phyloP scores from a whole-genome alignment of 805 yeast species.

The Wickerhamiella cacticola region DNA sequence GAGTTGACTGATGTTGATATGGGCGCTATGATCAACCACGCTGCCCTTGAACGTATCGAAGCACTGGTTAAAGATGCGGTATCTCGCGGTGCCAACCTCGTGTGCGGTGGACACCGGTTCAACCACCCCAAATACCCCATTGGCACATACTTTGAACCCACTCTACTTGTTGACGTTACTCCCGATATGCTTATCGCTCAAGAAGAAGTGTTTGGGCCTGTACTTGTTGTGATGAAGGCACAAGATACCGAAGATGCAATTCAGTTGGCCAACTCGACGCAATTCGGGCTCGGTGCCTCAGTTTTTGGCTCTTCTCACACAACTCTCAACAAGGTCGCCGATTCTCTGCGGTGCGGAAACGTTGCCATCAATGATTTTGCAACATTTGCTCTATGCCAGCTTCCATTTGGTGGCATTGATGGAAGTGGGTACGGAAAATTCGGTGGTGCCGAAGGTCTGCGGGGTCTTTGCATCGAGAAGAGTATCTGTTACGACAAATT shows the following conservation, averaged over 20 bases:
- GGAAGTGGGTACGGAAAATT: constrained; percentile 96
- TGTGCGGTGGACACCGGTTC: constrained; percentile 71
- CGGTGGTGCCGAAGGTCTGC: constrained; percentile 94
- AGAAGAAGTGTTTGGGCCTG: constrained; percentile 91
- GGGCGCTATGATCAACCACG: constrained; percentile 88
- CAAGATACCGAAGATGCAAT: constrained; percentile 53
- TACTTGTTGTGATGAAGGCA: constrained; percentile 70
- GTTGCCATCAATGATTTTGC: constrained; percentile 98
- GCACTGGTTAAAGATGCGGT: constrained; percentile 62
- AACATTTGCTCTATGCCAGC: constrained; percentile 85
- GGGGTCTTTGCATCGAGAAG: constrained; percentile 79
- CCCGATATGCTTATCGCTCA: constrained; percentile 67
- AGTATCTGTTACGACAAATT: constrained; percentile 76
- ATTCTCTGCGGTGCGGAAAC: constrained; percentile 64
- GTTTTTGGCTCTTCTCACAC: constrained; percentile 60
- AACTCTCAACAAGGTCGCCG: constrained; percentile 51
- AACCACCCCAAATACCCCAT: constrained; percentile 88
- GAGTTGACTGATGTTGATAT: constrained; percentile 82
- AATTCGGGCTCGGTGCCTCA: constrained; percentile 85
- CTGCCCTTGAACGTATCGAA: constrained; percentile 59
- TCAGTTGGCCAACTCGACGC: constrained; percentile 66
- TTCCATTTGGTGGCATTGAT: constrained; percentile 92
- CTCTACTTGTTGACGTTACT: constrained; percentile 72
- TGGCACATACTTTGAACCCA: constrained; percentile 89
- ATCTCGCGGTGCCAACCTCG: constrained; percentile 60